Conservation (phyloP, 352 stramenopile species). For the Albugo candida region DNA sequence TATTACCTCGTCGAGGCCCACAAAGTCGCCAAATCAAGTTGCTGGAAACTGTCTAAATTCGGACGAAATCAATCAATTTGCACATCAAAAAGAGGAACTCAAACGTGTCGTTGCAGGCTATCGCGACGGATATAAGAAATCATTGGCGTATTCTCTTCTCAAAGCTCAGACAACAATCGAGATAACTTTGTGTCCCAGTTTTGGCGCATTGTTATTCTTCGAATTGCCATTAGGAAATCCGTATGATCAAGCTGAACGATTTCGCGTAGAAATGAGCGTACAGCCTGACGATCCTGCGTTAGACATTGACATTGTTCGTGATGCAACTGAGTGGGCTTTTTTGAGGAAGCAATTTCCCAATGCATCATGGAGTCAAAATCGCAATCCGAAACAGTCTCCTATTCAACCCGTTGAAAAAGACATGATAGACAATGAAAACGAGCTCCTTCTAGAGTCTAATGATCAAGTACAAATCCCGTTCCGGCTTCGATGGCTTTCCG, state of each 20-base stretch:
- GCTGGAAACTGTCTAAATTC: not conserved
- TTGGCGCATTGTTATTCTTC: conserved; percentile 71
- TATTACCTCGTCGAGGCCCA: conserved; percentile 12
- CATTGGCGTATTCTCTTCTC: conserved; percentile 81
- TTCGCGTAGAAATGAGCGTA: conserved; percentile 69
- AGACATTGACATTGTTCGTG: conserved; percentile 64
- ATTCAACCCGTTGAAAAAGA: conserved; percentile 60
- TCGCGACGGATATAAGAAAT: conserved; percentile 86
- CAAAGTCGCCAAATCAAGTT: conserved; percentile 32
- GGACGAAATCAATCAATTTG: conserved; percentile 20
- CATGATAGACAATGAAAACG: conserved; percentile 81
- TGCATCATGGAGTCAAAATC: conserved; percentile 16
- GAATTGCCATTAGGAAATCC: conserved; percentile 81
- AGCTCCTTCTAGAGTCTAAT: conserved; percentile 71
- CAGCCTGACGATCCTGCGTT: conserved; percentile 16
- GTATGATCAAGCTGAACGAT: conserved; percentile 81
- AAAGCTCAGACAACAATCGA: conserved; percentile 75
- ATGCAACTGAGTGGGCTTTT: conserved; percentile 62
- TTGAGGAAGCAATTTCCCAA: conserved; percentile 47
- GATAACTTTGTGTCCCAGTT: conserved; percentile 59
- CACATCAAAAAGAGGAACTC: conserved; percentile 63
- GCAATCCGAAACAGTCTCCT: not conserved
- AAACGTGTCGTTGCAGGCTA: conserved; percentile 83
- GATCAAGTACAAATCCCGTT: conserved; percentile 78
- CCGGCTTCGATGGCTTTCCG: conserved; percentile 65